A percentile compares a stretch with the other conserved stretches of the same genome.
Evolutionary conservation across 257 asterid genomes (phyloP).

Genomic region (Misopates orontium): DNA sequence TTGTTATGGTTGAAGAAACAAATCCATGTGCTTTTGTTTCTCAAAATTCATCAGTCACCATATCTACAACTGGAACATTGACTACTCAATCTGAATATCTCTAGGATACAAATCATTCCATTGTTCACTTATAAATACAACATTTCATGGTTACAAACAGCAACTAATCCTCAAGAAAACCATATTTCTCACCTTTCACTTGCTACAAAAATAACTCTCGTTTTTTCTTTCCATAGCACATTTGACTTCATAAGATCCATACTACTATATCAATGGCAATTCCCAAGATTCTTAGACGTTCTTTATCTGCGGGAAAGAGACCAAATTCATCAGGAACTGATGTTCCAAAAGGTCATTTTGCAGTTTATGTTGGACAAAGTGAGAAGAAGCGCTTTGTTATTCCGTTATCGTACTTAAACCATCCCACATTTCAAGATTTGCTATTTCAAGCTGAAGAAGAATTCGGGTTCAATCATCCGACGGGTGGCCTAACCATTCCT

Average conservation of each 20-base stretch:
- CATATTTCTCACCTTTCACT: too few species aligned
- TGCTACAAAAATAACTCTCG: too few species aligned
- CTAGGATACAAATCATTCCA: background rate
- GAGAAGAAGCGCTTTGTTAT: background rate
- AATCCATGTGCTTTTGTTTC: constrained; percentile 19
- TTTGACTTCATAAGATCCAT: background rate
- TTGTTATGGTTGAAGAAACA: too few species aligned
- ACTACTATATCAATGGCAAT: background rate
- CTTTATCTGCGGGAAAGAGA: constrained; percentile 25
- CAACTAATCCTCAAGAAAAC: too few species aligned
- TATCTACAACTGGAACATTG: background rate
- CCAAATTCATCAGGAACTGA: constrained; percentile 5
- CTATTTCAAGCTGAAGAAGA: background rate
- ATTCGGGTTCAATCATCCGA: too few species aligned
- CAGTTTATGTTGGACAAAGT: constrained; percentile 27
- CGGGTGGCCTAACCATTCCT: too few species aligned
- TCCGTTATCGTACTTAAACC: constrained; percentile 22
- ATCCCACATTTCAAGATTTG: constrained; percentile 27
- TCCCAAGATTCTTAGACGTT: constrained; percentile 21
- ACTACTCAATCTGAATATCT: too few species aligned
- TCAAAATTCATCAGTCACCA: too few species aligned
- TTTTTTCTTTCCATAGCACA: background rate
- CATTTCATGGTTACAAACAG: background rate
- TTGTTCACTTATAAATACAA: constrained; percentile 4
- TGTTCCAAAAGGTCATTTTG: constrained; percentile 36